Percentiles rank a stretch among this genome's conserved stretches.
Conservation (phyloP, 2,329 filamentous ascomycete species). For the Fusarium fujikuroi region DNA sequence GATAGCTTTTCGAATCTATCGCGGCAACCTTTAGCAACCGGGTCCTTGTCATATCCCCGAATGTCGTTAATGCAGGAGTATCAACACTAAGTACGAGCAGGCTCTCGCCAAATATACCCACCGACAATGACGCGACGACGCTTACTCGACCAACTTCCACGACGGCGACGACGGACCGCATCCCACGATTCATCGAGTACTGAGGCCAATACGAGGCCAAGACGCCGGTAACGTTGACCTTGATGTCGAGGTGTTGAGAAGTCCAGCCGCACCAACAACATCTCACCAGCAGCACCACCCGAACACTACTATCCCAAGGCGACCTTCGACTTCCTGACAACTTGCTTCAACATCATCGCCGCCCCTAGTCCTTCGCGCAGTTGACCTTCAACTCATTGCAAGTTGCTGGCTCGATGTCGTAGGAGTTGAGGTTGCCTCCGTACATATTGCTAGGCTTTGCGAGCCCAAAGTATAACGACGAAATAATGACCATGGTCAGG, state of each 20-base stretch:
- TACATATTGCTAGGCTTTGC: too few relatives aligned
- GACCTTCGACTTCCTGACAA: not conserved
- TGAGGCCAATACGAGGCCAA: too few relatives aligned
- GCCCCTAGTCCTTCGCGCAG: rapidly evolving
- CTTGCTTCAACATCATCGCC: not conserved
- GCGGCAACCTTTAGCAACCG: too few relatives aligned
- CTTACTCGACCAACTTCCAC: not conserved
- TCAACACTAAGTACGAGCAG: not conserved
- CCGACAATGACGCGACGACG: not conserved
- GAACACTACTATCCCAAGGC: too few relatives aligned
- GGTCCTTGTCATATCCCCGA: not conserved
- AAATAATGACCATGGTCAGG: too few relatives aligned
- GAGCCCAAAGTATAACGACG: too few relatives aligned
- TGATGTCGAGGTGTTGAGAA: not conserved
- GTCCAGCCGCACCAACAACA: not conserved
- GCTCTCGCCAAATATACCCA: not conserved
- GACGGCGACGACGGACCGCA: not conserved
- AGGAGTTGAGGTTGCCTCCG: not conserved
- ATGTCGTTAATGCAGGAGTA: not conserved
- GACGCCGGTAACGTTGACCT: too few relatives aligned
- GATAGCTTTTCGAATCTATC: not conserved
- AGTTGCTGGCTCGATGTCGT: not conserved
- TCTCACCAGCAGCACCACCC: too few relatives aligned
- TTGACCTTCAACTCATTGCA: not conserved
- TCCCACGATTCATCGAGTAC: too few relatives aligned